Evolutionary conservation across 78 protist species (phyloP).

Genomic region (Dictyostelium discoideum): DNA sequence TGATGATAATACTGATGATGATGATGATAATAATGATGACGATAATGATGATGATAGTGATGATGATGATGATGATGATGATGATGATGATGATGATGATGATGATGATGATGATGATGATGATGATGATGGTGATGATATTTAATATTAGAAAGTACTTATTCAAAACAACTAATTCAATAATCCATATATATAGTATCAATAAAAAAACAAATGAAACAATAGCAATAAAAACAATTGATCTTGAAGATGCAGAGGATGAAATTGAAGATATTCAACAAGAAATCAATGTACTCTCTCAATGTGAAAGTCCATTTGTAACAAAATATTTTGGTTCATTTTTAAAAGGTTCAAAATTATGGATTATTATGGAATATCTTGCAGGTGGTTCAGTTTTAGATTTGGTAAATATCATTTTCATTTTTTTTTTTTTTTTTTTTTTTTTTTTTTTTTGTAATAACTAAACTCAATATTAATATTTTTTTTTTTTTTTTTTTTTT

Average conservation of each 20-base stretch:
- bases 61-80: not conserved
- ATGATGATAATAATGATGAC: too few relatives aligned
- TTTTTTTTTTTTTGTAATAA: not conserved
- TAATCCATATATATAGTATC: slow-evolving; percentile 22
- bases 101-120: not conserved
- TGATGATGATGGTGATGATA: not conserved
- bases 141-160: too few relatives aligned
- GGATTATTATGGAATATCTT: slow-evolving; percentile 98
- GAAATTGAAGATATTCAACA: slow-evolving; percentile 97
- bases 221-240: slow-evolving; percentile 97
- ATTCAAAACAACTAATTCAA: not conserved
- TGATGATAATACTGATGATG: too few relatives aligned
- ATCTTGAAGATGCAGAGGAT: slow-evolving; percentile 97
- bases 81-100: too few relatives aligned
- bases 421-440: too few relatives aligned
- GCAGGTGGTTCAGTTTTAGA: slow-evolving; percentile 97
- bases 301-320: slow-evolving; percentile 89
- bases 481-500: not conserved
- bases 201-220: slow-evolving; percentile 81
- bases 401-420: slow-evolving; percentile 32
- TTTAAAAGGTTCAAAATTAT: slow-evolving; percentile 88
- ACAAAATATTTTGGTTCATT: slow-evolving; percentile 91
- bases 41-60: not conserved
- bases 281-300: slow-evolving; percentile 91
- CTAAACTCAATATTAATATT: not conserved